Percentiles rank a stretch among this genome's conserved stretches.
Conservation (phyloP, 345 rosid species). For the Heritiera fomes region DNA sequence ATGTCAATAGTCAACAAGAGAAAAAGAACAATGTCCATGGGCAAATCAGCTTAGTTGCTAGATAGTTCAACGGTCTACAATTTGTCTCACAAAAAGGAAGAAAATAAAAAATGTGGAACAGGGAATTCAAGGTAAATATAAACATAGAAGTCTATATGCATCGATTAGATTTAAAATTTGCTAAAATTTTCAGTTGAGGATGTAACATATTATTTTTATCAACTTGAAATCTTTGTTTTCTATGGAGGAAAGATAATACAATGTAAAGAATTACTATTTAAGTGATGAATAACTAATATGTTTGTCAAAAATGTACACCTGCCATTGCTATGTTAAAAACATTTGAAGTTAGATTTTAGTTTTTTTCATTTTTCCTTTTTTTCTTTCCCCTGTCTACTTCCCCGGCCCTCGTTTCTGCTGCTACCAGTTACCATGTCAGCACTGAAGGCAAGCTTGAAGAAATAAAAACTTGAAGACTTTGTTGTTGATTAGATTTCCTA, state of each 20-base stretch:
- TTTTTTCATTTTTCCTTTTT: background rate
- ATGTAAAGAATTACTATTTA: too few relatives aligned
- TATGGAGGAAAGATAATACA: background rate
- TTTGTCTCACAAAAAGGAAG: background rate
- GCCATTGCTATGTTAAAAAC: too few relatives aligned
- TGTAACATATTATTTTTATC: too few relatives aligned
- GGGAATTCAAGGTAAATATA: too few relatives aligned
- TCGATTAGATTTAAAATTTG: too few relatives aligned
- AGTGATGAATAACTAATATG: too few relatives aligned
- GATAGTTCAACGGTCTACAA: background rate
- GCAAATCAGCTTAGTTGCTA: background rate
- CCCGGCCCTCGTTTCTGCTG: background rate
- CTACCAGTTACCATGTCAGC: background rate
- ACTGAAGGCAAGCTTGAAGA: background rate
- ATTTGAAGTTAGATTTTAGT: background rate
- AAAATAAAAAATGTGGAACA: too few relatives aligned
- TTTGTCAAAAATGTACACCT: too few relatives aligned
- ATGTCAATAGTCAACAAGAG: background rate
- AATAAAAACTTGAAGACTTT: background rate
- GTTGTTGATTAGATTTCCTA: background rate
- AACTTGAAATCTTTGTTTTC: too few relatives aligned
- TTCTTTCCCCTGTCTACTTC: background rate
- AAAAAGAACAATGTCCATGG: background rate
- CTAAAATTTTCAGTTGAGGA: background rate
- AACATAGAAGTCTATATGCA: too few relatives aligned